Evolutionary conservation across 139 green algal species (phyloP), one percentile per base, ranked within the genome.

Genomic region (Haematococcus lacustris): DNA sequence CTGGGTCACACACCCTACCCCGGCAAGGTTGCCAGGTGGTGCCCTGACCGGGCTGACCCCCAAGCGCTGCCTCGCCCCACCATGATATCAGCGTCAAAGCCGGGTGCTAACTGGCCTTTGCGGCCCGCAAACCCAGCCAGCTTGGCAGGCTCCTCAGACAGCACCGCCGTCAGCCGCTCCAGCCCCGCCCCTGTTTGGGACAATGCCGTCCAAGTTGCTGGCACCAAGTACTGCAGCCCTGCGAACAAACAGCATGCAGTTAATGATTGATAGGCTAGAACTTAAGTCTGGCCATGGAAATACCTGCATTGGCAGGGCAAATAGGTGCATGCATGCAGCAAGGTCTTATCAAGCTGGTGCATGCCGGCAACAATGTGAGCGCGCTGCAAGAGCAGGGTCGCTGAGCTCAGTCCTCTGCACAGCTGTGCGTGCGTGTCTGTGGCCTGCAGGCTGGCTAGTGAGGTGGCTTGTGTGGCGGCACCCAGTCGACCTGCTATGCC

Each of bases 81-180:
- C 71, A 97, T 87, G 7, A 98, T 61, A 77, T 98, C 94, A 0
- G 93, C 93, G 64, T 97, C 90, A 63, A 86, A 87, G 1, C 90
- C 91, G 0, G 73, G 32, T 7, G 43, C 70, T 5, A 98, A 80
- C 4, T 37, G 32, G 2, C 93, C 93, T 71, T 97, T 97, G 37
- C 67, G 39, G 3, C 50, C 2, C 0, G 28, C 9, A 40, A 97
- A 60, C 1, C 84, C 83, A 1, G 84, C 76, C 62, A 97, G 78
- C 30, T 76, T 41, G 0, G 92, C 91, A 4, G 93, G 91, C 17
- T 78, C 63, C 50, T 72, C 59, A 70, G 79, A 90, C 33, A 91
- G 80, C 70, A 89, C 38, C 1, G 41, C 35, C 2, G 78, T 71
- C 61, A 91, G 61, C 0, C 38, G 23, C 0, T 50, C 4, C 53